Base-by-base conservation (phyloP, 192 early-diverging fungal species). In the Funneliformis mosseae region DNA sequence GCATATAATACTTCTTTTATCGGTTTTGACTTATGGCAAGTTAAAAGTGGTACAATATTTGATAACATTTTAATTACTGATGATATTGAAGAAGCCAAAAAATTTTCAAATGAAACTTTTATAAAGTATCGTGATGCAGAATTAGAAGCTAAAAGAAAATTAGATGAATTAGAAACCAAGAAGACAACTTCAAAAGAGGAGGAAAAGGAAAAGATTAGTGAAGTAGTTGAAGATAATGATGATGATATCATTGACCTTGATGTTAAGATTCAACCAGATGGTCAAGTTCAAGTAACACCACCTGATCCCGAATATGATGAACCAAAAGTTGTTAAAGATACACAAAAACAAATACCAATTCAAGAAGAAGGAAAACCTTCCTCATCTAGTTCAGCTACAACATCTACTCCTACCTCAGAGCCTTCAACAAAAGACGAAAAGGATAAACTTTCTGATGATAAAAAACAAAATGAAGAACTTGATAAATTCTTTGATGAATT, bases 11-110 rank as follows among this genome's bases (percentile, higher is more conserved):
- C 97, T 63, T 88, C 85, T 81, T 94, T 93, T 62, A 85, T 97
- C 72, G 98, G 98, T 74, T 90, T 98, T 46, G 98, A 99, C 85
- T 82, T 99, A 76, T 99, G 98, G 98, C 96, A 95, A 74, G 97
- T 99, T 88, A 95, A 95, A 88, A 85, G 93, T 80, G 92, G 91
- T 42, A 93, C 95, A 48, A 92, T 96, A 81, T 97, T 98, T 85
- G 93, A 96, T 89, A 97, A 99, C 88, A 92, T 99, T 80, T 89
- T 97, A 83, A 88, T 99, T 81, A 96, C 96, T 43, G 92, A 95
- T 84, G 91, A 91, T 84, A 87, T 91, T 25, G 89, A 88, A 63
- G 92, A 94, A 68, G 97, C 97, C 28, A 83, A 94, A 75, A 86
- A 92, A 82, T 89, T 94, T 59, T 90, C 91, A 55, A 87, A 95